Base-by-base conservation (phyloP, 345 rosid species). In the Salix koriyanagi region DNA sequence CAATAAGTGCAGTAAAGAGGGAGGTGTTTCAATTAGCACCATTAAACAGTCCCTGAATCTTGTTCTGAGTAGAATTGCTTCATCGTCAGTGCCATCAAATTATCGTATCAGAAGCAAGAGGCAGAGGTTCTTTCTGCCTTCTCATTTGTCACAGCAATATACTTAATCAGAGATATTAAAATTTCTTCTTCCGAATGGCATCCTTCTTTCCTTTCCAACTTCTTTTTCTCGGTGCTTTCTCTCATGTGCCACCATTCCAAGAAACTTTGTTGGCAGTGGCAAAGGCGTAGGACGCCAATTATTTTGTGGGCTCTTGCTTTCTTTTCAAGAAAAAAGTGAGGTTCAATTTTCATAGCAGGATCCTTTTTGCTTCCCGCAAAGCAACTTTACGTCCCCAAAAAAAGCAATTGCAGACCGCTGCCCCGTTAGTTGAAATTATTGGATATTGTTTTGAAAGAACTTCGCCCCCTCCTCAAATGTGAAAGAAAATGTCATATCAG, bases 51-150 rank as follows among this genome's bases (percentile, higher is more conserved):
- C 94, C 1, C 79, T 92, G 0, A 79, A 78, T 46, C 74, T 77
- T 7, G 87, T 87, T 26, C 75, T 92, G 39, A 87, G 67, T 76
- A 73, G 90, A 70, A 82, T 90, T 34, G 77, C 89, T 70, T 86
- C 91, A 5, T 78, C 88, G 0, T 84, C 91, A 4, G 30, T 82
- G 75, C 72, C 87, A 4, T 75, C 90, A 5, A 87, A 79, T 78
- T 81, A 75, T 71, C 88, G 91, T 42, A 86, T 91, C 75, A 86
- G 98, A 84, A 95, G 99, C 87, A 93, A 88, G 79, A 88, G 99
- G 78, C 99, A 93, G 78, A 84, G 97, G 83, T 82, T 94, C 86
- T 89, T 95, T 86, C 80, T 90, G 79, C 89, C 94, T 74, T 79
- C 88, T 70, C 80, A 81, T 50, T 82, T 62, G 48, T 70, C 60